Evolutionary conservation across 345 rosid genomes (phyloP), one percentile per base, ranked within the genome.

Genomic region (Heritiera fomes): DNA sequence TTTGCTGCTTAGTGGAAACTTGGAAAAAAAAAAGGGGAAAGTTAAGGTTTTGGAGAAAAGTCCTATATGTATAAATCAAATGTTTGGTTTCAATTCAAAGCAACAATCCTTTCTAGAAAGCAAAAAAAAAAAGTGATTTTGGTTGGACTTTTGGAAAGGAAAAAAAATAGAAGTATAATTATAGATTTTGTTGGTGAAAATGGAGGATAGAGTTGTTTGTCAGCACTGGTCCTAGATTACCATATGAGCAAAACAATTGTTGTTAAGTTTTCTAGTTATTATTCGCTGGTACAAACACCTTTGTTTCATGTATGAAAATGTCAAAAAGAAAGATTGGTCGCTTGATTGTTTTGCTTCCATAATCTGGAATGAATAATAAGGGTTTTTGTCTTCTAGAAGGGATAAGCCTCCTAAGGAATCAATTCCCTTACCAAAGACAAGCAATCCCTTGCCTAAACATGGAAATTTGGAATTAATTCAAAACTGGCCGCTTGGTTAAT

Each of bases 401-500:
- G 28, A 23, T 23, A 23, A 23, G 28, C 28, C 28, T 23, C 28
- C 28, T 23, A 23, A 23, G 28, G 28, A 23, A 23, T 3, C 6
- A 40, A 40, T 40, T 40, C 43, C 43, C 5, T 5, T 40, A 45
- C 58, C 53, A 10, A 41, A 7, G 17, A 34, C 38, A 46, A 47
- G 18, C 15, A 30, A 18, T 32, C 23, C 10, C 30, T 5, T 52
- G 12, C 4, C 49, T 71, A 10, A 73, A 38, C 34, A 73, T 12
- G 30, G 38, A 49, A 65, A 82, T 1, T 7, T 11, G 17, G 73
- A 70, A 64, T 75, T 59, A 64, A 71, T 45, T 52, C 56, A 75
- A 38, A 53, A 53, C 34, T 28, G 74, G 50, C 32, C 9, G 53
- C 52, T 64, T 82, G 76, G 76, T 75, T 76, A 76, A 59, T 64